Percentiles rank a stretch among this genome's conserved stretches.
phyloP scores from a whole-genome alignment of 192 early-diverging fungal genomes.

The Entomortierella parvispora region DNA sequence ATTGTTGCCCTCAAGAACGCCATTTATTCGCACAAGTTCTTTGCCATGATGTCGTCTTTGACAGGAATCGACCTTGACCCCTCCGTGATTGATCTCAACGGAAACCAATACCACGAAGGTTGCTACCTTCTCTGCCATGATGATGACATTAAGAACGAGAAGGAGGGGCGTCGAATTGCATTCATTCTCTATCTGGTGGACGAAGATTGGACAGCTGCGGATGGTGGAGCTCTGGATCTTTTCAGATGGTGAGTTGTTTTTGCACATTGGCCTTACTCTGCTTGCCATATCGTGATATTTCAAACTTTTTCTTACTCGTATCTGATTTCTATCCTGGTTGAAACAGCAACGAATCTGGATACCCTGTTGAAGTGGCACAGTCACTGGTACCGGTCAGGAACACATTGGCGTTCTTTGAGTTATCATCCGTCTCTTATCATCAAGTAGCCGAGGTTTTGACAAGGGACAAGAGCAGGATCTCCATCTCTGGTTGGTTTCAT shows the following conservation, averaged over 20 bases:
- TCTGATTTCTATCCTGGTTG: too few species aligned
- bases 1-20: slow-evolving; percentile 64
- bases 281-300: background rate
- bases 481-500: slow-evolving; percentile 77
- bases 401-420: slow-evolving; percentile 68
- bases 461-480: slow-evolving; percentile 57
- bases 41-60: slow-evolving; percentile 65
- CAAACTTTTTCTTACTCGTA: background rate
- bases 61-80: slow-evolving; percentile 71
- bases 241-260: slow-evolving; percentile 55
- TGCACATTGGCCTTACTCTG: background rate
- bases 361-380: slow-evolving; percentile 56
- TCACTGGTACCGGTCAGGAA: slow-evolving; percentile 64
- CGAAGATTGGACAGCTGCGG: slow-evolving; percentile 67
- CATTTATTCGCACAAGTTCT: slow-evolving; percentile 69
- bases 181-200: slow-evolving; percentile 81
- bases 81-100: slow-evolving; percentile 70
- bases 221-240: slow-evolving; percentile 74
- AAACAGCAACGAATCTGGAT: slow-evolving; percentile 55
- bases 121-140: slow-evolving; percentile 78
- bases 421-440: slow-evolving; percentile 68
- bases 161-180: slow-evolving; percentile 67
- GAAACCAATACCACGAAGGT: slow-evolving; percentile 70
- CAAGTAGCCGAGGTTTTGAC: slow-evolving; percentile 66
- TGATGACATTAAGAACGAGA: slow-evolving; percentile 75